Conservation (phyloP, 169 alveolate genomes). For the Plasmodium chabaudi region DNA sequence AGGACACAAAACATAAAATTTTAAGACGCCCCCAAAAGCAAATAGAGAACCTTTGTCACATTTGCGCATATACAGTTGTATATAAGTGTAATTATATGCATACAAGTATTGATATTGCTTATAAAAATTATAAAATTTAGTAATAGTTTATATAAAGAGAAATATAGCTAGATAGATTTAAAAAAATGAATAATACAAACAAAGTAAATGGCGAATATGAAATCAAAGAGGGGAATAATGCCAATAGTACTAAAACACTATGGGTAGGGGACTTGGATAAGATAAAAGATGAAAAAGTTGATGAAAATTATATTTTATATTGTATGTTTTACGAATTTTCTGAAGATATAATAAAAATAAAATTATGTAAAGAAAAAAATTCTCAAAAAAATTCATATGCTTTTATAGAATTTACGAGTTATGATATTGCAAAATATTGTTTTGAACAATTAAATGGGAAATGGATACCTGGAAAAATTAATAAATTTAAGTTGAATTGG, state of each 20-base stretch:
- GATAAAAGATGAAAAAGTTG: conserved; percentile 66
- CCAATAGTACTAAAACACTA: conserved; percentile 49
- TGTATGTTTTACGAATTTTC: conserved; percentile 74
- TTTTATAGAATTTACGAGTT: conserved; percentile 56
- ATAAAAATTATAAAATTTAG: too few species aligned
- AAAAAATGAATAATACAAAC: conserved; percentile 39
- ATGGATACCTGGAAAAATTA: conserved; percentile 74
- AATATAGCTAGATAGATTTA: not conserved
- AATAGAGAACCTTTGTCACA: too few species aligned
- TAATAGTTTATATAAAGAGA: too few species aligned
- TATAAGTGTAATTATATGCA: too few species aligned
- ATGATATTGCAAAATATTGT: conserved; percentile 63
- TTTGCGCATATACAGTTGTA: too few species aligned
- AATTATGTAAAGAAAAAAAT: conserved; percentile 67
- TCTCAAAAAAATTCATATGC: conserved; percentile 70
- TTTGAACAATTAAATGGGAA: conserved; percentile 72
- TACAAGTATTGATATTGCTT: too few species aligned
- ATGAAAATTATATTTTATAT: conserved; percentile 61
- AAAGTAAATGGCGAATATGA: conserved; percentile 9
- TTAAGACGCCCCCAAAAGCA: too few species aligned
- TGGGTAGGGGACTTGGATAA: conserved; percentile 75
- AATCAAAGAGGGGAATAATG: conserved; percentile 16
- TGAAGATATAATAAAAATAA: conserved; percentile 69
- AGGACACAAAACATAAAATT: too few species aligned
- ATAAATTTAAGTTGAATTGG: conserved; percentile 66